Base-by-base conservation (phyloP, 805 yeast genomes). In the Cyberlindnera suaveolens region DNA sequence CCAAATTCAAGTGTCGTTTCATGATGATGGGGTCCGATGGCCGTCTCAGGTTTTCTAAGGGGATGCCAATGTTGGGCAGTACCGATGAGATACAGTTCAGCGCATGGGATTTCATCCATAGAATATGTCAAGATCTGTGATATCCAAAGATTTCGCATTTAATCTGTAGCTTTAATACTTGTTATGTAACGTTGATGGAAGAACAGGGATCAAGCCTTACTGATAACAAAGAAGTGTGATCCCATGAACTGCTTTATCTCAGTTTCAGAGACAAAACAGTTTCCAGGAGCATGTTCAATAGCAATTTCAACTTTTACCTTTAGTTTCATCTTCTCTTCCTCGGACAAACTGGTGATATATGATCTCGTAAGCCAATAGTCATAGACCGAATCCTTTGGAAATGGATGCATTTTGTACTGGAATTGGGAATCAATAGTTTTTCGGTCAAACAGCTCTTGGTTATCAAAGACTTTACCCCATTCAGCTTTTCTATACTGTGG, bases 301-400 rank as follows among this genome's bases (percentile, higher is more conserved):
- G 31, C 18, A 13, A 17, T 6, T 7, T 70, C 62, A 7, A 74
- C 52, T 14, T 62, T 45, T 2, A 49, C 31, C 42, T 65, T 60
- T 32, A 74, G 45, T 16, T 51, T 48, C 2, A 39, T 38, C 53
- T 66, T 65, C 51, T 74, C 68, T 2, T 48, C 61, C 0, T 63
- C 70, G 4, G 64, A 46, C 38, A 75, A 52, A 4, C 64, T 62
- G 1, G 82, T 77, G 40, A 79, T 71, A 51, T 73, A 79, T 39
- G 79, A 71, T 48, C 82, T 64, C 0, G 80, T 70, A 44, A 65
- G 63, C 82, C 82, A 78, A 50, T 73, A 71, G 31, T 63, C 64
- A 64, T 66, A 75, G 4, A 75, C 69, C 15, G 50, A 51, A 6
- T 64, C 67, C n/a, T 51, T 56, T 7, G 60, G 58, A 26, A 68